Conservation (phyloP, 1,284 basidiomycete genomes). For the Takashimella koratensis region DNA sequence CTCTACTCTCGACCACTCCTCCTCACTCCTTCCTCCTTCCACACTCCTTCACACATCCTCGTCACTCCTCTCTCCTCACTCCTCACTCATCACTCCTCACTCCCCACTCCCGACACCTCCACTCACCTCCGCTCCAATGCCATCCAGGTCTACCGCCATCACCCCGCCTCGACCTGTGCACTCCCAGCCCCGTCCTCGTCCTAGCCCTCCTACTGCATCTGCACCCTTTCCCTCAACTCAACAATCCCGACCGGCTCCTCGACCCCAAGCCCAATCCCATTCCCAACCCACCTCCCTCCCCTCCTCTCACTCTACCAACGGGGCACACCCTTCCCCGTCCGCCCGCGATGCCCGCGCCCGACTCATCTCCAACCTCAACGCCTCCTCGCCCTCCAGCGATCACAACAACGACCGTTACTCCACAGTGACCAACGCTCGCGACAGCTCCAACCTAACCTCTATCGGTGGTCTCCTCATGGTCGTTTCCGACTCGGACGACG, state of each 20-base stretch:
- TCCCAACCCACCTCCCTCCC: slow-evolving; percentile 3
- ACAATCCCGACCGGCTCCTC: neutral
- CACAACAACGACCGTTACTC: neutral
- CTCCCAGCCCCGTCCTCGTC: neutral
- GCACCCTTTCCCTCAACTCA: slow-evolving; percentile 7
- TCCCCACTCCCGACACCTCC: neutral
- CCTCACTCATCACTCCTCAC: neutral
- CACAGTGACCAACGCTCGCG: slow-evolving; percentile 1
- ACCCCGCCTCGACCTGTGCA: neutral
- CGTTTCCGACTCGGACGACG: neutral
- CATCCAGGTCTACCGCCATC: neutral
- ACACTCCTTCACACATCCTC: too few relatives aligned
- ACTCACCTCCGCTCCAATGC: slow-evolving; percentile 2
- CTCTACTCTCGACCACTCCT: slow-evolving; percentile 5
- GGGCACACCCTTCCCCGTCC: slow-evolving; percentile 18
- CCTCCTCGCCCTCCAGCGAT: neutral
- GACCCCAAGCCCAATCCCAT: too few relatives aligned
- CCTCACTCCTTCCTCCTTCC: neutral
- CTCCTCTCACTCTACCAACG: slow-evolving; percentile 7
- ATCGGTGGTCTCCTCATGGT: slow-evolving; percentile 17
- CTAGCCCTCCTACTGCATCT: slow-evolving; percentile 2
- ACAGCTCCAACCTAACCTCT: slow-evolving; percentile 9
- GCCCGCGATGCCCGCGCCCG: slow-evolving; percentile 4
- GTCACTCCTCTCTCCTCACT: neutral
- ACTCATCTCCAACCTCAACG: slow-evolving; percentile 25